These are phyloP conservation scores for Claviceps quebecensis DNA, from an alignment of 2,329 filamentous ascomycete genomes.

Conservation along the genomic window DNA sequence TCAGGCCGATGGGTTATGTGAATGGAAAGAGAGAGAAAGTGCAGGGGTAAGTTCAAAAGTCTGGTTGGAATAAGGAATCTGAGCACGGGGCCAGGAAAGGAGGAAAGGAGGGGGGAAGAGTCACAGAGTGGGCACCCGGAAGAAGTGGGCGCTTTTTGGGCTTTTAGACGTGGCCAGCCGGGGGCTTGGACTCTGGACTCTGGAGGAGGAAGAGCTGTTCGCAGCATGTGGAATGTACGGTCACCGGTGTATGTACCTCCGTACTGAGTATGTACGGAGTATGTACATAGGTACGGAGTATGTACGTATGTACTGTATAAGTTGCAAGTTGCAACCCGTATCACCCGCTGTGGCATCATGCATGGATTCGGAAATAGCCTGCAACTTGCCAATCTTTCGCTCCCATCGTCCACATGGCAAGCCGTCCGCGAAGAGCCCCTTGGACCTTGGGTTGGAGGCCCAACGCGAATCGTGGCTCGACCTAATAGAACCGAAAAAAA, in stretches of 20 bases:
- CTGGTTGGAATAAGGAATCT: slow-evolving; percentile 2
- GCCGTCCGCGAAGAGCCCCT: background rate
- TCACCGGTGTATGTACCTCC: no score
- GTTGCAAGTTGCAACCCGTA: no score
- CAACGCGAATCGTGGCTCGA: background rate
- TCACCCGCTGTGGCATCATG: no score
- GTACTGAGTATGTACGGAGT: background rate
- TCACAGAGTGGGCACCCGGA: background rate
- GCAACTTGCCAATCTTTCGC: background rate
- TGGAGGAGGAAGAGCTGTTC: background rate
- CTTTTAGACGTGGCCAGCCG: background rate
- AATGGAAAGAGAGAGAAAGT: slow-evolving; percentile 6
- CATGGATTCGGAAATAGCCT: no score
- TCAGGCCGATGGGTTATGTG: slow-evolving; percentile 1
- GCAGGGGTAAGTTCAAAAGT: slow-evolving; percentile 1
- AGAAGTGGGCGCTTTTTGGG: background rate
- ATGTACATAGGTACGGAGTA: background rate
- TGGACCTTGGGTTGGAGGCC: background rate
- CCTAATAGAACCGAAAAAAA: no score
- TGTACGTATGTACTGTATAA: background rate
- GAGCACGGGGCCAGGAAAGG: slow-evolving; percentile 1
- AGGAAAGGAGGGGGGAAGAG: background rate
- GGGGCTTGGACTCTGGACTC: no score
- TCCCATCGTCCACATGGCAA: background rate
- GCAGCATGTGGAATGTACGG: background rate